Evolutionary conservation across 192 early-diverging fungal genomes (phyloP), one percentile per base, ranked within the genome.

Genomic region (Lobosporangium transversale): DNA sequence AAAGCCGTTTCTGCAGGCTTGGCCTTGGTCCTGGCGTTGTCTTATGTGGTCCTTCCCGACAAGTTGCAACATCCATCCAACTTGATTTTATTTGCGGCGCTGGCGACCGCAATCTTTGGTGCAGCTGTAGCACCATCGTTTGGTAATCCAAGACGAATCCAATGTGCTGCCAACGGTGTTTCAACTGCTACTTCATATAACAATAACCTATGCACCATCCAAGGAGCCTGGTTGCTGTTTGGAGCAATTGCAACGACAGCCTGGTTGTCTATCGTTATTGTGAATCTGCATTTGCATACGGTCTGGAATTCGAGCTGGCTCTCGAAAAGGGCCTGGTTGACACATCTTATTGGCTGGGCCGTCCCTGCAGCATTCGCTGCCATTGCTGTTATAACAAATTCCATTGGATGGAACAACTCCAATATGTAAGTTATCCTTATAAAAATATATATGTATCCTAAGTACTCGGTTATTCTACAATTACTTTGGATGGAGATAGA

Each of bases 281-380:
- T 81, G 42, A 69, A 80, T 43, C 51, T 84, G 56, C 83, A 84
- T 73, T 24, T 85, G 21, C 81, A 85, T 32, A 85, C 84, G 0
- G 84, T 85, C 26, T 85, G 84, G 84, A 83, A 83, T 52, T 80
- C 78, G 29, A 80, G 59, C 62, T 83, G 80, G 66, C 57, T 85
- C 20, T 60, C 73, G 29, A 67, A 66, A 42, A 73, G 78, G 36
- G 74, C 80, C 12, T 65, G 70, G 55, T 53, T 81, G 53, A 44
- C 83, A 0, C 68, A 85, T 57, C 21, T 78, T 1, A 23, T 85
- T 27, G 82, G 84, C 10, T 85, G 84, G 84, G 23, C 78, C 35
- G 68, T 81, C 29, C 84, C 84, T 52, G 58, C 67, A 0, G 64
- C 67, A 2, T 67, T 85, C 32, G 83, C 80, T 15, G 79, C 61